Evolutionary conservation across 768 basidiomycete species (phyloP).

Genomic region (Crassisporium funariophilum): DNA sequence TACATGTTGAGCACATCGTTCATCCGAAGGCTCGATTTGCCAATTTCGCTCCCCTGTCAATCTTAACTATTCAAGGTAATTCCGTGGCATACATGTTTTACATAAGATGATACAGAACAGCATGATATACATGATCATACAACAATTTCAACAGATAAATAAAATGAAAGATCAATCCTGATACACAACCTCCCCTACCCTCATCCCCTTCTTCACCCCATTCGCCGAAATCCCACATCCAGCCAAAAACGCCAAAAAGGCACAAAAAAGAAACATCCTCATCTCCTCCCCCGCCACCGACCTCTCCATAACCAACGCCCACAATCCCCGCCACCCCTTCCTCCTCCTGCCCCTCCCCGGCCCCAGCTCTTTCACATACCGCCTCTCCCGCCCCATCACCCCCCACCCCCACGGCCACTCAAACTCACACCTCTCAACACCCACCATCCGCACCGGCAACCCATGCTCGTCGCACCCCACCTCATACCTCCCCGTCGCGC

Average conservation of each 20-base stretch:
- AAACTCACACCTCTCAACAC: conserved; percentile 47
- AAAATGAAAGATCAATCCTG: too few relatives aligned
- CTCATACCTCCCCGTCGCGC: conserved; percentile 56
- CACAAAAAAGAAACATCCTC: conserved; percentile 58
- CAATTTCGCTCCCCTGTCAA: too few relatives aligned
- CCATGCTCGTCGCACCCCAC: conserved; percentile 65
- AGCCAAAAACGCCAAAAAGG: conserved; percentile 49
- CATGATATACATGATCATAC: too few relatives aligned
- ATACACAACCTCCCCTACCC: too few relatives aligned
- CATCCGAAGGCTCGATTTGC: too few relatives aligned
- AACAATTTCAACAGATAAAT: too few relatives aligned
- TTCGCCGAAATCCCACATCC: conserved; percentile 46
- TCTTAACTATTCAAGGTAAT: too few relatives aligned
- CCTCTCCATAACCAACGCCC: conserved; percentile 53
- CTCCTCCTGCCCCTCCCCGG: conserved; percentile 40
- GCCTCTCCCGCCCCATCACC: conserved; percentile 35
- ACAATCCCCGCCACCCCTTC: conserved; percentile 40
- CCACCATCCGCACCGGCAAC: conserved; percentile 55
- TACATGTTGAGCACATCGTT: too few relatives aligned
- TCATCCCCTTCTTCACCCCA: too few relatives aligned
- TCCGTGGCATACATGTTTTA: too few relatives aligned
- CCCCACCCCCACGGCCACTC: conserved; percentile 55
- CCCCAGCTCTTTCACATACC: conserved; percentile 42
- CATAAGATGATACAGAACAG: too few relatives aligned
- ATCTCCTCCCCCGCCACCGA: conserved; percentile 71